Conservation (phyloP, 148 eudicot genomes). For the Polygonum aviculare region DNA sequence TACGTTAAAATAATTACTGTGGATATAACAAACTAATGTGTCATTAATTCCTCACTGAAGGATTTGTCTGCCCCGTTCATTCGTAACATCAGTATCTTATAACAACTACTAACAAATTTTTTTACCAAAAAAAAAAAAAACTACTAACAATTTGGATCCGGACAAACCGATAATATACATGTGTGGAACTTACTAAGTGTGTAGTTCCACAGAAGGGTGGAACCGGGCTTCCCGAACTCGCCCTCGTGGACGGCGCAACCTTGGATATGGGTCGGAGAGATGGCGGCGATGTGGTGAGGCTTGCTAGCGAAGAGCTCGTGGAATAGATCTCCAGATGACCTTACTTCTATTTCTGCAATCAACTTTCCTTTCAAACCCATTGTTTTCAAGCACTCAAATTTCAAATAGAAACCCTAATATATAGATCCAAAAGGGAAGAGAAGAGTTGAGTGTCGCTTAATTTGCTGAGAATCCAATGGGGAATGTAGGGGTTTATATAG, state of each 20-base stretch:
- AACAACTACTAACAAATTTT: no score
- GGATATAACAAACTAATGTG: no score
- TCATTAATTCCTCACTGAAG: no score
- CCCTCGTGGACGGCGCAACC: slow-evolving; percentile 22
- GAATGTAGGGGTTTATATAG: background rate
- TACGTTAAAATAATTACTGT: no score
- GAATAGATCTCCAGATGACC: slow-evolving; percentile 18
- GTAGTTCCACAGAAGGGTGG: slow-evolving; percentile 16
- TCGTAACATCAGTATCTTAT: no score
- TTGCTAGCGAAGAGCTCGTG: slow-evolving; percentile 15
- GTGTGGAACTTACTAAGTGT: slow-evolving; percentile 12
- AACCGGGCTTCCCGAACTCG: slow-evolving; percentile 15
- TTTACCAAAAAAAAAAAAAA: no score
- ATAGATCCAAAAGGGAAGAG: background rate
- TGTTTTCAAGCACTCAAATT: background rate
- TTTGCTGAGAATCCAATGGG: background rate
- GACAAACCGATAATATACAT: no score
- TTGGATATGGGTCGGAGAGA: slow-evolving; percentile 15
- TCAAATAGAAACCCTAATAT: background rate
- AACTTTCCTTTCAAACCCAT: slow-evolving; percentile 14
- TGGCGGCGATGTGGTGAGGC: slow-evolving; percentile 15
- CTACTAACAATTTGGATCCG: no score
- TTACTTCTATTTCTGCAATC: slow-evolving; percentile 10
- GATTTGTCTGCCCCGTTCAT: no score
- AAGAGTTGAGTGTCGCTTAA: background rate